Base-by-base conservation (phyloP, 805 yeast genomes). In the Saturnispora zaruensis region DNA sequence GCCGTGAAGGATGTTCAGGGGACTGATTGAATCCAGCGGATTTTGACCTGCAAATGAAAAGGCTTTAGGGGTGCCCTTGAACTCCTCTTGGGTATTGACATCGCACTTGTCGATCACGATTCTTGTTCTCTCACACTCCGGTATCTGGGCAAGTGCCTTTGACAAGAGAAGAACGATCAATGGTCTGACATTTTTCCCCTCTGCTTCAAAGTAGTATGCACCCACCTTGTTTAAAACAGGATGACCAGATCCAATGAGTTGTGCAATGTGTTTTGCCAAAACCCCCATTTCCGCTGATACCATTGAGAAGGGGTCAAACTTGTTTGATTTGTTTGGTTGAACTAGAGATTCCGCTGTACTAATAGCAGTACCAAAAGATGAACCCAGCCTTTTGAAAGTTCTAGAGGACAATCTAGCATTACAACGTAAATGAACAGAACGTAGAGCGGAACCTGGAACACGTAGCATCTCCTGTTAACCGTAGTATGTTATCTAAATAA, bases 101-200 rank as follows among this genome's bases (percentile, higher is more conserved):
- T 85, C 93, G 38, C 71, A 63, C 41, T 63, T 66, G 64, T 85
- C 93, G 33, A 85, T 78, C 11, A 66, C 61, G 25, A 82, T 74
- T 52, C 91, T 70, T 51, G 78, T 76, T 59, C 96, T 73, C 62
- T 87, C 72, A 25, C 73, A 75, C 14, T 72, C 54, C 2, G 97
- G 96, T 40, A 90, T 87, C 53, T 76, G 73, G 53, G 84, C 75
- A 49, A 91, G 72, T 4, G 96, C 93, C 60, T 88, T 84, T 33
- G 95, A 79, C 48, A 93, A 71, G 45, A 93, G 69, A 51, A 93
- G 71, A 11, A 93, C 98, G 52, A 93, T 78, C 56, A 93, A 69
- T 1, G 99, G 99, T 51, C 99, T 76, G 18, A 93, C 88, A 62
- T 90, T 95, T 66, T 93, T 93, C 6, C 99, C 98, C 63, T 91